Percentiles rank a stretch among this genome's conserved stretches.
phyloP scores from a whole-genome alignment of 1,139 yeast genomes.

The Geotrichum restrictum region DNA sequence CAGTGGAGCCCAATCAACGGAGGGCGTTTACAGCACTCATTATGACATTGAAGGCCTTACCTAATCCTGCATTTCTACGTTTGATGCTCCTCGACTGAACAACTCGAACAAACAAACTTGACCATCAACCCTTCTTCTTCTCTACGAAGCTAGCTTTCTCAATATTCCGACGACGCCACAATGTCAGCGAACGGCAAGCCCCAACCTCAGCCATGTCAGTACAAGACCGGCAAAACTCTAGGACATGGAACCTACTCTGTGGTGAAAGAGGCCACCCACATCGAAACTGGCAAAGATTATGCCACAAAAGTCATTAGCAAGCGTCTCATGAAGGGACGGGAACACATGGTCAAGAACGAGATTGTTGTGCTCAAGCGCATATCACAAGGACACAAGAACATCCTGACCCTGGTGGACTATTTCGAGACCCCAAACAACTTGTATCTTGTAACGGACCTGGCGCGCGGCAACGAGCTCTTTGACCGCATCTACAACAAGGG shows the following conservation, averaged over 20 bases:
- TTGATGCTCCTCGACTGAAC: too few species aligned
- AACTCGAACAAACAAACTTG: too few species aligned
- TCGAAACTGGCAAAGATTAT: slow-evolving; percentile 40
- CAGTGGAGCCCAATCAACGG: too few species aligned
- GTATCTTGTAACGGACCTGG: slow-evolving; percentile 63
- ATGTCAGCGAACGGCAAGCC: background rate
- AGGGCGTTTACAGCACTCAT: too few species aligned
- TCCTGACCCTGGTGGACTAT: slow-evolving; percentile 62
- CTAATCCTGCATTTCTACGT: too few species aligned
- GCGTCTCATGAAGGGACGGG: slow-evolving; percentile 44
- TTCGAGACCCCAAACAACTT: slow-evolving; percentile 61
- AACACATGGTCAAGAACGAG: slow-evolving; percentile 53
- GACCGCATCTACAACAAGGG: slow-evolving; percentile 54
- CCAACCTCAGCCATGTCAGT: background rate
- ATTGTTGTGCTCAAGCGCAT: slow-evolving; percentile 49
- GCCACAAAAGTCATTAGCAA: slow-evolving; percentile 46
- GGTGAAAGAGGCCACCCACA: slow-evolving; percentile 42
- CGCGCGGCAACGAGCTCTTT: slow-evolving; percentile 68
- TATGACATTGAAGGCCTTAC: too few species aligned
- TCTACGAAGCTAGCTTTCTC: too few species aligned
- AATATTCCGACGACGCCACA: background rate
- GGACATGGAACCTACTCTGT: slow-evolving; percentile 45
- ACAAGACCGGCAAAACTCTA: slow-evolving; percentile 27
- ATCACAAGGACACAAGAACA: slow-evolving; percentile 52
- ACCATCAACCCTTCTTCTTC: too few species aligned